These are phyloP conservation scores for Isochrysis galbana DNA, from an alignment of 78 protist genomes.

Conservation along the genomic window DNA sequence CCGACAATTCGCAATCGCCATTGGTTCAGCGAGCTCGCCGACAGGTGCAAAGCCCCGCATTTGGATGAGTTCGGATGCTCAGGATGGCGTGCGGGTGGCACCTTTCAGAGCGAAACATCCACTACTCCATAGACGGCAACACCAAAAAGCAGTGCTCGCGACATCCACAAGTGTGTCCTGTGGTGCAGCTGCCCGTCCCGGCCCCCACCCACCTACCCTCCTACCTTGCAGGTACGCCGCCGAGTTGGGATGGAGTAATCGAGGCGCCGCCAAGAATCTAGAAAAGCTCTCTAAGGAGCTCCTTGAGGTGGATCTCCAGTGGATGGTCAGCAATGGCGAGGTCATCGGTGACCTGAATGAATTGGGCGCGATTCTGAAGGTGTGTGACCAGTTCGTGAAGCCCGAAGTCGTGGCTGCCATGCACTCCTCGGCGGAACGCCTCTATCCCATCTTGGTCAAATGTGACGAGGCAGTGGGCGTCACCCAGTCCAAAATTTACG, in stretches of 20 bases:
- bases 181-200: no score
- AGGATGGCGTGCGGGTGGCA: no score
- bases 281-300: background rate
- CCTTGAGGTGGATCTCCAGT: background rate
- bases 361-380: background rate
- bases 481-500: background rate
- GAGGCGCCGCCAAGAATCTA: background rate
- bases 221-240: no score
- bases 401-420: background rate
- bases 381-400: background rate
- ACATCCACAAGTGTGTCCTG: no score
- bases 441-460: background rate
- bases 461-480: background rate
- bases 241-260: background rate
- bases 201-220: no score
- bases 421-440: background rate
- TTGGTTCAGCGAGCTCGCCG: background rate
- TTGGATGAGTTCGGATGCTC: no score
- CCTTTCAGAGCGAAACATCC: no score
- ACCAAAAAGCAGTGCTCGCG: no score
- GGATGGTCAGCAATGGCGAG: background rate
- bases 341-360: background rate
- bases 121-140: no score
- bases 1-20: background rate
- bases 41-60: no score